Percentiles rank a stretch among this genome's conserved stretches.
phyloP scores from a whole-genome alignment of 768 basidiomycete genomes.

The Clavaria fumosa region DNA sequence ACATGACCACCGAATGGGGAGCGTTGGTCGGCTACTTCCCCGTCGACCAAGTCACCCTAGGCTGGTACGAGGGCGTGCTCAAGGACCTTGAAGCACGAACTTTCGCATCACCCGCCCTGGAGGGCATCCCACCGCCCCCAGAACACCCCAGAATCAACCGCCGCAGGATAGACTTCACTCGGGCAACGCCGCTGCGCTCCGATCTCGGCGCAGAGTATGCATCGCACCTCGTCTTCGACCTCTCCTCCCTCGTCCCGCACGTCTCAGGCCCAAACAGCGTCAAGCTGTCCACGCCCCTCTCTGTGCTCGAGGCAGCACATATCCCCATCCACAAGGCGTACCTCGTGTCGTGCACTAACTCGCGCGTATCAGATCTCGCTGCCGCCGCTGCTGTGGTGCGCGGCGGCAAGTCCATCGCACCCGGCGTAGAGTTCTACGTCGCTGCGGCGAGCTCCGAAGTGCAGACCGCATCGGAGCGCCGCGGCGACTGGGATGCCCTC shows the following conservation, averaged over 20 bases:
- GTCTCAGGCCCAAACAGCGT: conserved; percentile 97
- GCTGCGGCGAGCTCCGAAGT: conserved; percentile 89
- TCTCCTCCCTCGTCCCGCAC: conserved; percentile 87
- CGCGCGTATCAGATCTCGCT: conserved; percentile 86
- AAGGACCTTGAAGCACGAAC: conserved; percentile 62
- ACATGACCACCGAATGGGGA: conserved; percentile 99
- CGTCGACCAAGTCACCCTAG: conserved; percentile 62
- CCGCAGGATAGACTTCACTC: conserved; percentile 49
- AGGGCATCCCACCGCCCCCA: conserved; percentile 51
- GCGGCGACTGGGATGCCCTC: conserved; percentile 81
- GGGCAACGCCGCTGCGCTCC: conserved; percentile 34
- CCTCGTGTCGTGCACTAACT: conserved; percentile 96
- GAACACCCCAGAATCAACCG: conserved; percentile 81
- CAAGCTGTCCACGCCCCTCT: conserved; percentile 88
- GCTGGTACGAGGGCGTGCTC: conserved; percentile 74
- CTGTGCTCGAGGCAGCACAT: conserved; percentile 53
- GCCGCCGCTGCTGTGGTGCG: conserved; percentile 81
- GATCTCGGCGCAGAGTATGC: conserved; percentile 73
- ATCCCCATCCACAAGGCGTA: conserved; percentile 94
- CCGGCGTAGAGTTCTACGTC: conserved; percentile 92
- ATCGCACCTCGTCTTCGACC: conserved; percentile 79
- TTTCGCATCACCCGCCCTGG: conserved; percentile 38
- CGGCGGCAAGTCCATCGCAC: conserved; percentile 59
- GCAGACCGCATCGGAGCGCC: conserved; percentile 73
- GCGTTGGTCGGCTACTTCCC: conserved; percentile 94